These are phyloP conservation scores for Exidia glandulosa DNA, from an alignment of 768 basidiomycete species.

Conservation along the genomic window DNA sequence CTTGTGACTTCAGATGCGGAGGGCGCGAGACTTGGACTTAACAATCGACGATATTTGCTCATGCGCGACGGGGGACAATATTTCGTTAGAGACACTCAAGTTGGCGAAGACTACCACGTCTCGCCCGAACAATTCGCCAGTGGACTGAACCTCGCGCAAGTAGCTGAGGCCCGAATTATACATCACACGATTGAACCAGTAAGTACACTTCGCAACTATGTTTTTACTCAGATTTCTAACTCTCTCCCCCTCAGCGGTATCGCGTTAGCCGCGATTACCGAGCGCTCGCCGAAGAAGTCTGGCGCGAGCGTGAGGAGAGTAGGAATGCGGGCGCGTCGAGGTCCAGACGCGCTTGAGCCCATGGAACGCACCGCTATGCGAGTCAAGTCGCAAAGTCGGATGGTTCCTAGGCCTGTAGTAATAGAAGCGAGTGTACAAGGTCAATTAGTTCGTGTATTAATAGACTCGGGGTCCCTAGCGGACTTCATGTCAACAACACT, in stretches of 20 bases:
- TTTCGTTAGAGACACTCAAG: background rate
- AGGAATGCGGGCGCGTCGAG: background rate
- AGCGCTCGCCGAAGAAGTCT: background rate
- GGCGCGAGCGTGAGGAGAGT: background rate
- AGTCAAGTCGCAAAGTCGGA: background rate
- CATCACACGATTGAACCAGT: background rate
- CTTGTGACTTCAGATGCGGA: background rate
- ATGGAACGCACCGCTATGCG: background rate
- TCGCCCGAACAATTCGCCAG: background rate
- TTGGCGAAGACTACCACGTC: background rate
- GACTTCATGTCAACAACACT: too few species aligned
- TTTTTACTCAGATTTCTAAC: background rate
- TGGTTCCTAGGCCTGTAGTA: background rate
- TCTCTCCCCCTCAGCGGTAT: background rate
- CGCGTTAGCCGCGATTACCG: background rate
- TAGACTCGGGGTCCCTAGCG: too few species aligned
- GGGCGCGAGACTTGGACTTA: background rate
- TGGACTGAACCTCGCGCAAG: background rate
- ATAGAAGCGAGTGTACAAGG: background rate
- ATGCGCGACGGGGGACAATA: background rate
- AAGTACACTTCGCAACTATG: background rate
- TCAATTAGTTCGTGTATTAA: too few species aligned
- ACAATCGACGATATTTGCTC: background rate
- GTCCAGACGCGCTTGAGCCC: background rate
- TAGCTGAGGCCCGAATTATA: background rate